Percentiles rank a stretch among this genome's conserved stretches.
Evolutionary conservation across 139 green algal genomes (phyloP).

Genomic region (Chlamydomonas schloesseri): DNA sequence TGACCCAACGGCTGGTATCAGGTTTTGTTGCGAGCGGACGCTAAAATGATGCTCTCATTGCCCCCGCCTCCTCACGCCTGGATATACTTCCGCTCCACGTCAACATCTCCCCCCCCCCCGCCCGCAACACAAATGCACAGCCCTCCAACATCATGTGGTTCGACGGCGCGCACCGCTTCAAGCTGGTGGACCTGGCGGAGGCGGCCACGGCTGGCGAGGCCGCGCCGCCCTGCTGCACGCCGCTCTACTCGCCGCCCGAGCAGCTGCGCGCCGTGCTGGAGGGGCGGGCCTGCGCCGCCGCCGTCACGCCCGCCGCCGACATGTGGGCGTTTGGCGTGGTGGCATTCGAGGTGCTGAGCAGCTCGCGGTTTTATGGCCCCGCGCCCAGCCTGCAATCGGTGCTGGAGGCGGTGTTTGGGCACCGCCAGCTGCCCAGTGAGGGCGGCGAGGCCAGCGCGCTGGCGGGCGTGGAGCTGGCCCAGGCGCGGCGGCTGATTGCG

Average conservation of each 20-base stretch:
- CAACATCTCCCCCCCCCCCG: too few species aligned
- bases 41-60: too few species aligned
- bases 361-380: slow-evolving; percentile 25
- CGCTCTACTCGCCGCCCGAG: slow-evolving; percentile 35
- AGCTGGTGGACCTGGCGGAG: slow-evolving; percentile 39
- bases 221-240: slow-evolving; percentile 36
- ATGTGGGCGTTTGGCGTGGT: slow-evolving; percentile 43
- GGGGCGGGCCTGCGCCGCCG: not conserved
- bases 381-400: not conserved
- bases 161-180: slow-evolving; percentile 35
- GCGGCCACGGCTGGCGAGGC: not conserved
- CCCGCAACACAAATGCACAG: too few species aligned
- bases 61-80: too few species aligned
- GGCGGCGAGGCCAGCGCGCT: not conserved
- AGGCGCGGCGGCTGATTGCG: slow-evolving; percentile 30
- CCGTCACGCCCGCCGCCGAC: slow-evolving; percentile 22
- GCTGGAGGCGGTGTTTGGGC: slow-evolving; percentile 37
- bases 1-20: too few species aligned
- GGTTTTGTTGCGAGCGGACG: too few species aligned
- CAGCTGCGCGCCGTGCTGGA: slow-evolving; percentile 30
- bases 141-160: slow-evolving; percentile 48
- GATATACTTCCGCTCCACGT: too few species aligned
- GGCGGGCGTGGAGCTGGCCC: slow-evolving; percentile 11
- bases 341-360: slow-evolving; percentile 18
- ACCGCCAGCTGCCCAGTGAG: slow-evolving; percentile 28